Conservation (phyloP, 352 stramenopile species). For the Globisporangium perplexum region DNA sequence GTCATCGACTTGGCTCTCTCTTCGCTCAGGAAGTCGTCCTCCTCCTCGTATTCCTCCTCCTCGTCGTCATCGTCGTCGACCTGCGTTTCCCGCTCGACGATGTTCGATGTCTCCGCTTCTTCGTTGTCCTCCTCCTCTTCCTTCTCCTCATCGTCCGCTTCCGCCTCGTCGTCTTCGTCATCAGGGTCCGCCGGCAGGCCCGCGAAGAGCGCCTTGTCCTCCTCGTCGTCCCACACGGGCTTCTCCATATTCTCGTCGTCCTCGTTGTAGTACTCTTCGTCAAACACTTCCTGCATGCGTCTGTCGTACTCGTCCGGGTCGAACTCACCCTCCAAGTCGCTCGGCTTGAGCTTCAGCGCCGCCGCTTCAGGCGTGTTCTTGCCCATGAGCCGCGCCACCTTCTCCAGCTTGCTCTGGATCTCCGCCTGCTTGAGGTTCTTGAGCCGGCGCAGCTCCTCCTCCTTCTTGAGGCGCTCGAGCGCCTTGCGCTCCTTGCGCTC, state of each 20-base stretch:
- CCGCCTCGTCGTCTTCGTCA: slow-evolving; percentile 40
- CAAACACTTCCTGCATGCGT: slow-evolving; percentile 95
- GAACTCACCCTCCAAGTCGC: slow-evolving; percentile 93
- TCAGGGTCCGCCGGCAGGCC: slow-evolving; percentile 56
- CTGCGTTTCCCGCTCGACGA: slow-evolving; percentile 18
- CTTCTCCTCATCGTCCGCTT: slow-evolving; percentile 20
- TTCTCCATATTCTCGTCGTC: slow-evolving; percentile 68
- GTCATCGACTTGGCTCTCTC: slow-evolving; percentile 44
- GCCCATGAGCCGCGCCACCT: slow-evolving; percentile 86
- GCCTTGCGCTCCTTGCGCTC: slow-evolving; percentile 93
- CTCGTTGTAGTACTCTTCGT: slow-evolving; percentile 97
- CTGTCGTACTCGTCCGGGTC: slow-evolving; percentile 96
- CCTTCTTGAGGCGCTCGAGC: slow-evolving; percentile 94
- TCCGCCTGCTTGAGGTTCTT: slow-evolving; percentile 98
- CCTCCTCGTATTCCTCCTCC: slow-evolving; percentile 40
- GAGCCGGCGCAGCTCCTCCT: slow-evolving; percentile 94
- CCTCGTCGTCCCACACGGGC: slow-evolving; percentile 73
- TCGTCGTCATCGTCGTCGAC: slow-evolving; percentile 20
- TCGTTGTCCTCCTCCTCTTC: slow-evolving; percentile 22
- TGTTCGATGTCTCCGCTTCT: slow-evolving; percentile 24
- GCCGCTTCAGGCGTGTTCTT: slow-evolving; percentile 37
- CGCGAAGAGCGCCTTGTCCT: slow-evolving; percentile 83
- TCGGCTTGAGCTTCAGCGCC: slow-evolving; percentile 44
- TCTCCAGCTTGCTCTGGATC: slow-evolving; percentile 91
- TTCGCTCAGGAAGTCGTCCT: slow-evolving; percentile 39